Conservation (phyloP, 1,139 yeast species). For the Ashbya aceris region DNA sequence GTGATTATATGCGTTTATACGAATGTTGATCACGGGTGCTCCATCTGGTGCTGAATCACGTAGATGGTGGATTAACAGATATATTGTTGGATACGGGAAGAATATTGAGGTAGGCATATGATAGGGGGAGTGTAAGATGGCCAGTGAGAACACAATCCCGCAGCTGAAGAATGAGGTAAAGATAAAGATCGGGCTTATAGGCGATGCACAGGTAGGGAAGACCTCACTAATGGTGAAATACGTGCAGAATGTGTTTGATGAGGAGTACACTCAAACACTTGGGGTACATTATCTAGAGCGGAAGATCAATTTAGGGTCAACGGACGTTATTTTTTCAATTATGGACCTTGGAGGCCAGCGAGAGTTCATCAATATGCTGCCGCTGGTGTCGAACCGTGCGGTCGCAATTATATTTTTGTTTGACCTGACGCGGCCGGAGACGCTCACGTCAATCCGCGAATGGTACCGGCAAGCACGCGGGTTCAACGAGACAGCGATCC, state of each 20-base stretch:
- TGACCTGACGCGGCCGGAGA: constrained; percentile 80
- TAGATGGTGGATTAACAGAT: too few species aligned
- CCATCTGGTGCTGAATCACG: too few species aligned
- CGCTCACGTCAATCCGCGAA: constrained; percentile 78
- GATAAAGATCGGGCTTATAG: constrained; percentile 84
- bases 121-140: neutral
- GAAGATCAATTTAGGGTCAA: constrained; percentile 74
- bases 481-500: constrained; percentile 84
- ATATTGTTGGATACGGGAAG: neutral
- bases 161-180: constrained; percentile 46
- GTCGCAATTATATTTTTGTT: constrained; percentile 89
- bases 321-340: constrained; percentile 83
- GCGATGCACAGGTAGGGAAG: constrained; percentile 97
- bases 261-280: constrained; percentile 83
- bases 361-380: constrained; percentile 93
- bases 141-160: constrained; percentile 5
- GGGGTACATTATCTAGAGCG: constrained; percentile 97
- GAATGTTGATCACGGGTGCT: too few species aligned
- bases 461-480: constrained; percentile 96
- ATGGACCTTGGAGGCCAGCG: constrained; percentile 98
- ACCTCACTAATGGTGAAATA: constrained; percentile 95
- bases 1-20: too few species aligned
- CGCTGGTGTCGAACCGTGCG: constrained; percentile 87
- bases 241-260: constrained; percentile 89
- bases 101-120: neutral